A percentile compares a stretch with the other conserved stretches of the same genome.
Conservation (phyloP, 2,329 filamentous ascomycete species). For the Cercospora citrullina region DNA sequence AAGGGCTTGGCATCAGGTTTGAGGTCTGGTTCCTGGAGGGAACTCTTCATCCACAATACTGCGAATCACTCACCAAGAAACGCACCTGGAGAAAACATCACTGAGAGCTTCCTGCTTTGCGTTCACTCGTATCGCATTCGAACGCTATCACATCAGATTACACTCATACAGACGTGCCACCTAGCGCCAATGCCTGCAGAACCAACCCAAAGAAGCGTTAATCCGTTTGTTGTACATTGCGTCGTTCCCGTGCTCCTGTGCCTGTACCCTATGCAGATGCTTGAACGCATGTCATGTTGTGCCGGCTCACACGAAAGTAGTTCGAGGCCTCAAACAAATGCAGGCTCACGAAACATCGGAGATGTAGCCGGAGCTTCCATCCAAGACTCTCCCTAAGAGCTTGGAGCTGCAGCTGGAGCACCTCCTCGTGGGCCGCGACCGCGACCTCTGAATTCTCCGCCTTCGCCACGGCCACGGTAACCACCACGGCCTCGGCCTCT, state of each 20-base stretch:
- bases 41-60: too few relatives aligned
- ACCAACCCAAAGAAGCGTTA: conserved; percentile 11
- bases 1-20: too few relatives aligned
- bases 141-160: conserved; percentile 15
- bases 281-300: conserved; percentile 13
- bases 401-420: conserved; percentile 20
- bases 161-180: conserved; percentile 18
- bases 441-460: conserved; percentile 29
- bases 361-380: background rate
- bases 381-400: conserved; percentile 24
- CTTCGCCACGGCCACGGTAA: conserved; percentile 44
- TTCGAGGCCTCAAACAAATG: background rate
- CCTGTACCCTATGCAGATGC: conserved; percentile 15
- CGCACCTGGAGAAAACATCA: background rate
- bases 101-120: background rate
- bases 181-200: conserved; percentile 14
- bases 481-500: conserved; percentile 43
- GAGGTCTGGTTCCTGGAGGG: too few relatives aligned
- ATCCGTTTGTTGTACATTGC: conserved; percentile 17
- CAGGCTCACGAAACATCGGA: background rate
- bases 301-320: background rate
- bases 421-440: conserved; percentile 31
- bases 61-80: too few relatives aligned
- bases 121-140: conserved; percentile 5
- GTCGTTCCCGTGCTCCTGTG: conserved; percentile 13